Percentiles rank a stretch among this genome's conserved stretches.
phyloP scores from a whole-genome alignment of 192 early-diverging fungal genomes.

The Linnemannia elongata region DNA sequence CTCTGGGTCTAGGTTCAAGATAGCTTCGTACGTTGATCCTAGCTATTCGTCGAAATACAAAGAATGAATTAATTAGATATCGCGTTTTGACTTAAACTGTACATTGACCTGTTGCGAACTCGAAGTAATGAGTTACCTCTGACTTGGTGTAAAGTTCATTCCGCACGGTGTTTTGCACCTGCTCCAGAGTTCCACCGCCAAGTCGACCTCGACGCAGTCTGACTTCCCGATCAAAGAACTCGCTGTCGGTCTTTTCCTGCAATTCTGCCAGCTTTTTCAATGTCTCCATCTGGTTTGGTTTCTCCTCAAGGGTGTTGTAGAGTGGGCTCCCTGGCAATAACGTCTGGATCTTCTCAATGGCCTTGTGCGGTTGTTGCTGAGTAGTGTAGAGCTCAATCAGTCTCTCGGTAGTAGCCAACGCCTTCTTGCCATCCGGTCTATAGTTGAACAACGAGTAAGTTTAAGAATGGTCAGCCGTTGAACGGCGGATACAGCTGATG shows the following conservation, averaged over 20 bases:
- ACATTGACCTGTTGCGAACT: neutral
- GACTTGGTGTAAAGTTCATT: constrained; percentile 76
- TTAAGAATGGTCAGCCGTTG: neutral
- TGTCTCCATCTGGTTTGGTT: constrained; percentile 54
- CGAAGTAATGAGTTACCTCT: constrained; percentile 32
- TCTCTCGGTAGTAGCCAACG: constrained; percentile 65
- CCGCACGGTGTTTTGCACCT: constrained; percentile 72
- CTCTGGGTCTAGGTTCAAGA: constrained; percentile 40
- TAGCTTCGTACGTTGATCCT: constrained; percentile 52
- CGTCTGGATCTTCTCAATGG: constrained; percentile 53
- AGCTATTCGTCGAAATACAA: constrained; percentile 26
- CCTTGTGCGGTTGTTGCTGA: constrained; percentile 46
- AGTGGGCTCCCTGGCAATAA: constrained; percentile 61
- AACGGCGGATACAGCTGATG: neutral
- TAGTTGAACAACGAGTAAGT: neutral
- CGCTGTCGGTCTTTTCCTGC: constrained; percentile 49
- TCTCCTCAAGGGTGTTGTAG: constrained; percentile 54
- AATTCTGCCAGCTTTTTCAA: constrained; percentile 48
- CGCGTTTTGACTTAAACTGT: neutral
- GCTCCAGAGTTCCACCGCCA: constrained; percentile 71
- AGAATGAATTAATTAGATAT: neutral
- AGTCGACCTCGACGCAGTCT: constrained; percentile 76
- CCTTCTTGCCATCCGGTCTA: constrained; percentile 63
- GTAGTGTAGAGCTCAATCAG: constrained; percentile 65
- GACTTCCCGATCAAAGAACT: constrained; percentile 72